Percentiles rank a stretch among this genome's conserved stretches.
These are phyloP conservation scores for Arabis hirsuta DNA, from an alignment of 345 rosid species.

Conservation along the genomic window DNA sequence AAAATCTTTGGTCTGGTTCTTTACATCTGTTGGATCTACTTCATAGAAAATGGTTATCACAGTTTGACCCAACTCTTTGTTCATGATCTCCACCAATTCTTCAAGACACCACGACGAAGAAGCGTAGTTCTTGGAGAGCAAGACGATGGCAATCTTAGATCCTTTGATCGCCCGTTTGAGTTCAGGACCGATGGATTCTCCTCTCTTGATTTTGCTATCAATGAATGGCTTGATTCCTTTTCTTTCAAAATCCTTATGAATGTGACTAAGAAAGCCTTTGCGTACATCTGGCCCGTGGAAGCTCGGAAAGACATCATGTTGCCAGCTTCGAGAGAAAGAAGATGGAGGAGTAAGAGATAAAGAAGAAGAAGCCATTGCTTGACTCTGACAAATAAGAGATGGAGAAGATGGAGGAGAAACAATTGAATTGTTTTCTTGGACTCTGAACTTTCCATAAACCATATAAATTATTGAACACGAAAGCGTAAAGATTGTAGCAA, in stretches of 20 bases:
- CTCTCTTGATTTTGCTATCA: neutral
- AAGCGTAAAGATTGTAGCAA: no score
- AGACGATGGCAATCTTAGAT: neutral
- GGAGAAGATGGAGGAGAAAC: no score
- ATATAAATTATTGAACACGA: no score
- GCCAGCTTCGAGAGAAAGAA: no score
- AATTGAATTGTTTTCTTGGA: no score
- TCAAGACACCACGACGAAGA: slow-evolving; percentile 1
- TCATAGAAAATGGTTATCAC: neutral
- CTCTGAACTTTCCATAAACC: no score
- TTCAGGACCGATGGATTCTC: neutral
- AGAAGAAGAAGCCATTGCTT: no score
- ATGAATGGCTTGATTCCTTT: neutral
- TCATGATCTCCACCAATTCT: slow-evolving; percentile 4
- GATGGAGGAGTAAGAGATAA: no score
- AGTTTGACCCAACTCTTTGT: neutral
- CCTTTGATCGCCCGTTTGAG: neutral
- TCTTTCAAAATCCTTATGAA: neutral
- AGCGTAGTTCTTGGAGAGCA: neutral
- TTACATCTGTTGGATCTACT: neutral
- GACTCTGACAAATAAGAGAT: no score
- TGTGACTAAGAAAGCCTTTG: neutral
- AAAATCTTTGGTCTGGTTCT: neutral
- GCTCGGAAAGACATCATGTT: neutral
- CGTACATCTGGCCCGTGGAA: neutral